phyloP scores from a whole-genome alignment of 768 basidiomycete genomes.

The Wakefieldia striispora region DNA sequence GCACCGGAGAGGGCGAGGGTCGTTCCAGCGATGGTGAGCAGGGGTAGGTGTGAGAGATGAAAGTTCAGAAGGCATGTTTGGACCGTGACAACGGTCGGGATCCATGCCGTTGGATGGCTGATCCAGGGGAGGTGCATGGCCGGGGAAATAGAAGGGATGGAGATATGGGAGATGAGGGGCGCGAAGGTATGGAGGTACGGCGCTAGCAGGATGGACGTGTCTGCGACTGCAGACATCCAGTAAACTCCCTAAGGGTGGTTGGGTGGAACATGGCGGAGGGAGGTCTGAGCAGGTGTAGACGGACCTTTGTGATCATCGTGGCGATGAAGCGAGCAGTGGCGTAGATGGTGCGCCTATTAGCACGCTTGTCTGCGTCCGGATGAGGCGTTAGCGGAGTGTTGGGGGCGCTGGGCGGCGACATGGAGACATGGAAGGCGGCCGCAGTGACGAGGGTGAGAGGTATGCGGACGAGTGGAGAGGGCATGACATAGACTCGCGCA shows the following conservation, averaged over 20 bases:
- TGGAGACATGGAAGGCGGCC: conserved; percentile 41
- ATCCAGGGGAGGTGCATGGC: background rate
- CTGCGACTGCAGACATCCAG: conserved; percentile 13
- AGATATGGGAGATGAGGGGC: background rate
- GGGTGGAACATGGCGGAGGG: no score
- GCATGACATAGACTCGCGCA: background rate
- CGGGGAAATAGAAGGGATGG: background rate
- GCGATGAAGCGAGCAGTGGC: conserved; percentile 9
- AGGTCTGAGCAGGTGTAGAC: background rate
- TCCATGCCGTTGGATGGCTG: background rate
- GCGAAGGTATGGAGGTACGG: conserved; percentile 7
- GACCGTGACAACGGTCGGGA: background rate
- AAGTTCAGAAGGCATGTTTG: no score
- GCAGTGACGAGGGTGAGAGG: conserved; percentile 44
- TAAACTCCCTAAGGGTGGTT: conserved; percentile 12
- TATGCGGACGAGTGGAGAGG: conserved; percentile 35
- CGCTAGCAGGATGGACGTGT: conserved; percentile 5
- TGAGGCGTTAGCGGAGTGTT: background rate
- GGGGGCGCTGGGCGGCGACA: conserved; percentile 38
- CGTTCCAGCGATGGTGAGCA: conserved; percentile 34
- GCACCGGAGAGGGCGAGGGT: conserved; percentile 40
- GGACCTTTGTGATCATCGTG: conserved; percentile 15
- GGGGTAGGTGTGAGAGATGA: background rate
- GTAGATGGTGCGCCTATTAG: conserved; percentile 27
- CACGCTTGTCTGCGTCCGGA: background rate